Evolutionary conservation across 805 yeast species (phyloP).

Genomic region (Ogataea salicorniae): DNA sequence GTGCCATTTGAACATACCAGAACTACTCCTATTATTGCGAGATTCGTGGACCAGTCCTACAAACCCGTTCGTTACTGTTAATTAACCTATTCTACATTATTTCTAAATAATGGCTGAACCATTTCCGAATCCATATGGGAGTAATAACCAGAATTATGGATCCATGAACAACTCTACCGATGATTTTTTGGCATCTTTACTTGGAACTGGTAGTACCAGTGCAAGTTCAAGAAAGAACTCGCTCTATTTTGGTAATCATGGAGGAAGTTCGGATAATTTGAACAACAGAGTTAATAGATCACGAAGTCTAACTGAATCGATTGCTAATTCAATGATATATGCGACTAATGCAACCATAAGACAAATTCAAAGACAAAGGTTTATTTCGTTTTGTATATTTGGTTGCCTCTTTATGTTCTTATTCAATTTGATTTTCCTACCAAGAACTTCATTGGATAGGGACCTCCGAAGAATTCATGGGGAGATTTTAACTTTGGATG

Average conservation of each 20-base stretch:
- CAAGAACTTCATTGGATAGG: slow-evolving; percentile 76
- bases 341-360: slow-evolving; percentile 24
- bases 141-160: slow-evolving; percentile 1
- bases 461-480: slow-evolving; percentile 76
- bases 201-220: slow-evolving; percentile 5
- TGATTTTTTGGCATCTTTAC: slow-evolving; percentile 11
- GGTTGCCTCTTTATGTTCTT: slow-evolving; percentile 49
- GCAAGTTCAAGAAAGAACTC: slow-evolving; percentile 11
- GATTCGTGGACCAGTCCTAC: too few relatives aligned
- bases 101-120: slow-evolving; percentile 13
- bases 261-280: slow-evolving; percentile 4
- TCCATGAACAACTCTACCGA: slow-evolving; percentile 8
- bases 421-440: slow-evolving; percentile 69
- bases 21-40: too few relatives aligned
- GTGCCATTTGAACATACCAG: too few relatives aligned
- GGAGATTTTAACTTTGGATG: slow-evolving; percentile 58
- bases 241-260: slow-evolving; percentile 8
- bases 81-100: neutral
- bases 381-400: slow-evolving; percentile 41
- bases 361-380: slow-evolving; percentile 31
- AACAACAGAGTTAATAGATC: slow-evolving; percentile 14
- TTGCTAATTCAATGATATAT: slow-evolving; percentile 22
- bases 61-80: too few relatives aligned
- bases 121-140: slow-evolving; percentile 16
- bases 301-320: slow-evolving; percentile 26